Evolutionary conservation across 108 stramenopile genomes (phyloP), one percentile per base, ranked within the genome.

Genomic region (Cyclotella choctawhatcheeana): DNA sequence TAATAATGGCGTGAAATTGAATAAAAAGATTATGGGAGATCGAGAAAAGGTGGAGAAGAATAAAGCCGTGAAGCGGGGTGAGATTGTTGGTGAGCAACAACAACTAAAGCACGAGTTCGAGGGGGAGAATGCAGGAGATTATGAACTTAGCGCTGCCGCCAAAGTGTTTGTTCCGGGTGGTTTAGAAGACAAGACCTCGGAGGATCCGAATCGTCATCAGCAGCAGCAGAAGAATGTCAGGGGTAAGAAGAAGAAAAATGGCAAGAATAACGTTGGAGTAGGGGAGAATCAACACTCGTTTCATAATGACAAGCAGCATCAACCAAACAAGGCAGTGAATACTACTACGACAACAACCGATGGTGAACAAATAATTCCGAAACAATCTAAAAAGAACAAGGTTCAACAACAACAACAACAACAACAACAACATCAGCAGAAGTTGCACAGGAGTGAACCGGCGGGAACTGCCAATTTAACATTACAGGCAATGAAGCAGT

Each of bases 391-490:
- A 21, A 52, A 52, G 27, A 48, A 29, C 43, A 64, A 64, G 22
- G 16, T 33, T 7, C 18, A 68, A 5, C 29, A 71, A 24, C 33
- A 44, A 14, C 26, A 30, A 17, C 26, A 64, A 2, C 53, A 76
- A 43, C 31, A 74, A 54, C 52, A 66, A 35, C 67, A 50, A 53
- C 73, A 56, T 6, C 73, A 59, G 33, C 55, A 60, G n/a, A n/a
- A n/a, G n/a, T n/a, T n/a, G n/a, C n/a, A 25, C 67, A 69, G 29
- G 47, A 63, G 17, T 31, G 50, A 61, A 20, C 18, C 40, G 10
- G 26, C 34, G 8, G 17, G 30, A 2, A 21, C 16, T 52, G 20
- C 3, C 14, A 64, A 60, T 61, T 24, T 35, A 20, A 27, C 58
- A 35, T 17, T 32, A 25, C 50, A 27, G 16, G 44, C 61, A 24